Conservation (phyloP, 2,329 filamentous ascomycete genomes). For the Colletotrichum melonis region DNA sequence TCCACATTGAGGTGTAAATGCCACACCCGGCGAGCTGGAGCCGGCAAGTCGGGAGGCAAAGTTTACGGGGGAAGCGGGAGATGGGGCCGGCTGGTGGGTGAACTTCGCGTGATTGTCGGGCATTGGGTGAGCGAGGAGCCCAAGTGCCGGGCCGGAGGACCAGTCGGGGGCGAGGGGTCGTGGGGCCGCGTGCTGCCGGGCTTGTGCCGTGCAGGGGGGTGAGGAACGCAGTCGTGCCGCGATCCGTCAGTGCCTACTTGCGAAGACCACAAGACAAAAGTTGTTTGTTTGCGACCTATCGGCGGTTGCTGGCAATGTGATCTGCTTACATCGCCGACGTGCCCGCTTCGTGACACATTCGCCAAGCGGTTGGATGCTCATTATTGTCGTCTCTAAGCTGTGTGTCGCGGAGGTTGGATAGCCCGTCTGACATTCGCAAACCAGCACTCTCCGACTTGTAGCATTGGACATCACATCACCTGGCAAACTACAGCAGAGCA, state of each 20-base stretch:
- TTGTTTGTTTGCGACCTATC: not conserved
- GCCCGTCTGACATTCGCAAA: not conserved
- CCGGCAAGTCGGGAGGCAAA: not conserved
- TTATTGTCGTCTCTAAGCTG: not conserved
- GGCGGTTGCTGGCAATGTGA: not conserved
- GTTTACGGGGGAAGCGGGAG: not conserved
- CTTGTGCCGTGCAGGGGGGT: not conserved
- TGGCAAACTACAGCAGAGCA: not conserved
- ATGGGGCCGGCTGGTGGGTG: constrained; percentile 1
- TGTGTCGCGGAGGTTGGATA: not conserved
- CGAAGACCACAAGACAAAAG: not conserved
- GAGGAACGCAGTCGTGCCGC: not conserved
- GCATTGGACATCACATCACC: not conserved
- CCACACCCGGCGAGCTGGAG: not conserved
- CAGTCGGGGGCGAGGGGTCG: not conserved
- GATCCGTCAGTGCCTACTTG: not conserved
- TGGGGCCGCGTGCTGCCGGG: not conserved
- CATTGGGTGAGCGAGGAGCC: not conserved
- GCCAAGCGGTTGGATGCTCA: not conserved
- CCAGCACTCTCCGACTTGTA: not conserved
- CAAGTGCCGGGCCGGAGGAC: not conserved
- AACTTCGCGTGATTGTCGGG: constrained; percentile 9
- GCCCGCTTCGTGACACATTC: not conserved
- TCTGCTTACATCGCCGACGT: not conserved
- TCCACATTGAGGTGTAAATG: not conserved